Percentiles rank a stretch among this genome's conserved stretches.
Evolutionary conservation across 345 rosid genomes (phyloP).

Genomic region (Erysimum cheiranthoides): DNA sequence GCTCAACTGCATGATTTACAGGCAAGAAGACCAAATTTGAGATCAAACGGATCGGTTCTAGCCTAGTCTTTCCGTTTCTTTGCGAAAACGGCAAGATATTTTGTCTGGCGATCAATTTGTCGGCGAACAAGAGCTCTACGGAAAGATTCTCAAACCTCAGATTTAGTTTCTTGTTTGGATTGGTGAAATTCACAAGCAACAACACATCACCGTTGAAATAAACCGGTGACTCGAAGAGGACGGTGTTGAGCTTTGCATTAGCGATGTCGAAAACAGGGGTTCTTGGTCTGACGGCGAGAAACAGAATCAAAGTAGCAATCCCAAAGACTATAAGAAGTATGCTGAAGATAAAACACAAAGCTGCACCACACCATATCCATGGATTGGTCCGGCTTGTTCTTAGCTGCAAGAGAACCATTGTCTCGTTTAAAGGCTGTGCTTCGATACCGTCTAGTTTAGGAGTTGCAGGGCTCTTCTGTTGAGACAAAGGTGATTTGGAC

Average conservation of each 20-base stretch:
- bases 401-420: slow-evolving; percentile 48
- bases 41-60: slow-evolving; percentile 64
- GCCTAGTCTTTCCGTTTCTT: slow-evolving; percentile 58
- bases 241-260: slow-evolving; percentile 66
- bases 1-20: slow-evolving; percentile 57
- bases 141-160: slow-evolving; percentile 64
- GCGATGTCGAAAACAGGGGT: slow-evolving; percentile 76
- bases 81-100: slow-evolving; percentile 68
- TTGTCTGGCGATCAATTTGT: slow-evolving; percentile 65
- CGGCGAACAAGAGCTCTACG: slow-evolving; percentile 68
- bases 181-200: slow-evolving; percentile 72
- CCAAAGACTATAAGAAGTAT: slow-evolving; percentile 77
- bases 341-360: slow-evolving; percentile 78
- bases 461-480: slow-evolving; percentile 30
- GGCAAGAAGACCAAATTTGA: slow-evolving; percentile 86
- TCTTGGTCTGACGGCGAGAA: slow-evolving; percentile 65
- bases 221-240: slow-evolving; percentile 80
- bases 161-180: slow-evolving; percentile 73
- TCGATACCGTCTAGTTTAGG: slow-evolving; percentile 37
- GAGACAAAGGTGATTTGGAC: slow-evolving; percentile 50
- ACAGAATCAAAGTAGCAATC: slow-evolving; percentile 74
- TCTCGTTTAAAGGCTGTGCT: slow-evolving; percentile 34
- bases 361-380: slow-evolving; percentile 74
- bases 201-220: slow-evolving; percentile 81
- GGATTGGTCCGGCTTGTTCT: slow-evolving; percentile 60